These are phyloP conservation scores for Oryza rufipogon DNA, from an alignment of 176 grass and related monocot species.

Conservation along the genomic window DNA sequence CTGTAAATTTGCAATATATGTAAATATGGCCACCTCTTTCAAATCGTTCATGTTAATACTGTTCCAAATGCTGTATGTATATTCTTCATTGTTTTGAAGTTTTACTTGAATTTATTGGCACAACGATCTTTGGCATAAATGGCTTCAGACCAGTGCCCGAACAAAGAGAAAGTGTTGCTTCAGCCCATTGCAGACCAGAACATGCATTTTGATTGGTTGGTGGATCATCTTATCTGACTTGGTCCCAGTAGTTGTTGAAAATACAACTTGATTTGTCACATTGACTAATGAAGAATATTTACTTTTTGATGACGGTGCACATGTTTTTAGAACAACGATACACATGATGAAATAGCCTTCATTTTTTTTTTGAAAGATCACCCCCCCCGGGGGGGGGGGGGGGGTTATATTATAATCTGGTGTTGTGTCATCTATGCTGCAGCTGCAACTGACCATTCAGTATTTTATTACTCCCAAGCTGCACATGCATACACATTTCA, in stretches of 20 bases:
- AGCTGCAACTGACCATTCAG: background rate
- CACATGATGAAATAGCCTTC: background rate
- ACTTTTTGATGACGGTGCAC: background rate
- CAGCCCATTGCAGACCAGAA: background rate
- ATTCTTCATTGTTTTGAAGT: background rate
- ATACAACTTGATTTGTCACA: background rate
- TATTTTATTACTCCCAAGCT: background rate
- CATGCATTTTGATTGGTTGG: slow-evolving; percentile 32
- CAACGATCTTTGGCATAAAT: background rate
- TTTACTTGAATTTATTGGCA: background rate
- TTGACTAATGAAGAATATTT: background rate
- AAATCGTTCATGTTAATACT: background rate
- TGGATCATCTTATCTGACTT: slow-evolving; percentile 34
- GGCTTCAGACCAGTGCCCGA: no score
- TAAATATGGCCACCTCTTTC: background rate
- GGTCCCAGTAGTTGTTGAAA: background rate
- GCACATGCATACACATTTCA: background rate
- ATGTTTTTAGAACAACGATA: background rate
- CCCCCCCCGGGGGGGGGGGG: no score
- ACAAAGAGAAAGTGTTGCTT: no score
- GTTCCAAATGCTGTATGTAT: background rate
- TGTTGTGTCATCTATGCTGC: background rate
- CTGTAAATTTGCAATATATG: background rate
- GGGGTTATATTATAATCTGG: background rate
- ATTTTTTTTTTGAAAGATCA: no score